Evolutionary conservation across 768 basidiomycete species (phyloP).

Genomic region (Steccherinum ochraceum): DNA sequence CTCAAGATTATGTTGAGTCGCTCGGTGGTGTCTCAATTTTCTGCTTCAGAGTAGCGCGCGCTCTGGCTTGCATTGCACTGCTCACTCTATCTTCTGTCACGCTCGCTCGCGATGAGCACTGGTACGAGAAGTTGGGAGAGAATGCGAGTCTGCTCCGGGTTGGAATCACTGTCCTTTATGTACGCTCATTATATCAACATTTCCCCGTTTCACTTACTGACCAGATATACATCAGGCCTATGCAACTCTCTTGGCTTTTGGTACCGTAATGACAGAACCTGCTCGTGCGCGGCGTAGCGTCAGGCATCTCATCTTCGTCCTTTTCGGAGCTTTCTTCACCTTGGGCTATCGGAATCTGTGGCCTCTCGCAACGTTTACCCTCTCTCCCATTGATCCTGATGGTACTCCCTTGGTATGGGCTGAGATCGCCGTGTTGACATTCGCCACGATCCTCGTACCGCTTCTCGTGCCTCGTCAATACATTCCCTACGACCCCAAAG

Average conservation of each 20-base stretch:
- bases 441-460: constrained; percentile 32
- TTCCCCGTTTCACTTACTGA: background rate
- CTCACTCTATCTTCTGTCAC: constrained; percentile 29
- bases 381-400: constrained; percentile 27
- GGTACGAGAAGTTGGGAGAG: constrained; percentile 17
- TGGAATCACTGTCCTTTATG: constrained; percentile 13
- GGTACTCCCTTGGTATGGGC: constrained; percentile 31
- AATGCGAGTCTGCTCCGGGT: constrained; percentile 26
- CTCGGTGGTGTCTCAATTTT: constrained; percentile 30
- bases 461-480: constrained; percentile 32
- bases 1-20: constrained; percentile 1
- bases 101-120: constrained; percentile 8
- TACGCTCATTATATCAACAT: constrained; percentile 5
- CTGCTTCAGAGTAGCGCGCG: constrained; percentile 24
- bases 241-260: constrained; percentile 24
- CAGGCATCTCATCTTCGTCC: constrained; percentile 27
- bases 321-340: constrained; percentile 25
- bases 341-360: constrained; percentile 33
- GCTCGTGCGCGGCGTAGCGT: constrained; percentile 17
- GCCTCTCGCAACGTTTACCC: constrained; percentile 30
- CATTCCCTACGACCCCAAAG: constrained; percentile 32
- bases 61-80: constrained; percentile 24
- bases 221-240: constrained; percentile 26
- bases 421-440: constrained; percentile 26
- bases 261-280: constrained; percentile 20